Base-by-base conservation (phyloP, 768 basidiomycete genomes). In the Phlebiopsis flavidoalba region DNA sequence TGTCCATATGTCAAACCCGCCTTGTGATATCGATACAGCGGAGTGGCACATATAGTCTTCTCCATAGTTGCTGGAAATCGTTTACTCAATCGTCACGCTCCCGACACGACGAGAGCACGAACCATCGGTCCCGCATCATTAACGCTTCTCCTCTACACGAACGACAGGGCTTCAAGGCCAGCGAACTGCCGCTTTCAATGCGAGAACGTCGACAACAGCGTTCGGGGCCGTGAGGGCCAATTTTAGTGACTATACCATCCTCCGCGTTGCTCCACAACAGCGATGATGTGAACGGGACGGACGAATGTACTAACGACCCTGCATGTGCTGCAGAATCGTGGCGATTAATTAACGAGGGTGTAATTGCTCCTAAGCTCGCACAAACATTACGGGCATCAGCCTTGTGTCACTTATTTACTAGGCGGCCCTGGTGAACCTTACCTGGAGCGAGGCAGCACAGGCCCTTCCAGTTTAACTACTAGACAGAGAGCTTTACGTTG, bases 91-190 rank as follows among this genome's bases (percentile, higher is more conserved):
- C 52, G 8, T 21, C 15, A n/a, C 50, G 52, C 37, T 45, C 54
- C n/a, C 54, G 54, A 37, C 54, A 55, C 37, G 21, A 55, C 54
- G n/a, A 45, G 54, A n/a, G 54, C 36, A 45, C 54, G 54, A 14
- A 36, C 40, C n/a, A n/a, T 55, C 54, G 54, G 54, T 43, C 54
- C 54, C 54, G 54, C 21, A 5, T 10, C 37, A 45, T 8, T 37
- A 19, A 10, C 5, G 17, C 54, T 22, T 45, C 37, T 22, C 36
- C 54, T 55, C 54, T 43, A n/a, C 54, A 55, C 54, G 54, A 21
- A 35, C 31, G 24, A 35, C 40, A 45, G 11, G 19, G 5, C 35
- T 33, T 10, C 33, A n/a, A 14, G 35, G n/a, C 31, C 15, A 31
- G 15, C 36, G 17, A n/a, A 37, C 21, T 11, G 1, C n/a, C 40